phyloP scores from a whole-genome alignment of 345 rosid genomes.

The Camelina hispida region DNA sequence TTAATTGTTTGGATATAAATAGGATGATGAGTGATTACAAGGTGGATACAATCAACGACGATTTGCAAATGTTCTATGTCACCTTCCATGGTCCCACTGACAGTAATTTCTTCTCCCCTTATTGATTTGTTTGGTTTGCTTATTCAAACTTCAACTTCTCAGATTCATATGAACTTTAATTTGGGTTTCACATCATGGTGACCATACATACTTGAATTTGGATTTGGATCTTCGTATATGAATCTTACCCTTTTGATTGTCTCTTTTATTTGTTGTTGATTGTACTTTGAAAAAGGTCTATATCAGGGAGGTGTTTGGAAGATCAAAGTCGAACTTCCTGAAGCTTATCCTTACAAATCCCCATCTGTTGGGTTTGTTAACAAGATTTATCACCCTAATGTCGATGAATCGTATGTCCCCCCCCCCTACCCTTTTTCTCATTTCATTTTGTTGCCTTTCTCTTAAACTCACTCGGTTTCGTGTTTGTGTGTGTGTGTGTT shows the following conservation, averaged over 20 bases:
- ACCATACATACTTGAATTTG: too few species aligned
- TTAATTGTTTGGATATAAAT: slow-evolving; percentile 19
- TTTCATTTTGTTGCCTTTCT: too few species aligned
- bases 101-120: slow-evolving; percentile 48
- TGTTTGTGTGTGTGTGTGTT: neutral
- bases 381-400: slow-evolving; percentile 89
- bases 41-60: slow-evolving; percentile 73
- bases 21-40: slow-evolving; percentile 86
- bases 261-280: too few species aligned
- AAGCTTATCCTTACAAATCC: slow-evolving; percentile 86
- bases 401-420: slow-evolving; percentile 64
- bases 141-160: slow-evolving; percentile 19
- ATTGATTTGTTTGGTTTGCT: neutral
- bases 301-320: slow-evolving; percentile 93
- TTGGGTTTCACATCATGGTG: too few species aligned
- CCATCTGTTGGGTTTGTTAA: slow-evolving; percentile 63
- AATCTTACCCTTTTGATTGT: too few species aligned
- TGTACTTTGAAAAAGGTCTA: slow-evolving; percentile 56
- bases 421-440: too few species aligned
- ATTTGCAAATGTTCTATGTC: slow-evolving; percentile 65
- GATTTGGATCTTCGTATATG: too few species aligned
- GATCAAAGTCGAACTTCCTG: slow-evolving; percentile 89
- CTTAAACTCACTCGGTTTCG: too few species aligned
- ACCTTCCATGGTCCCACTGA: slow-evolving; percentile 72
- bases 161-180: neutral